phyloP scores from a whole-genome alignment of 2,329 filamentous ascomycete genomes.

The Penicillium sp. region DNA sequence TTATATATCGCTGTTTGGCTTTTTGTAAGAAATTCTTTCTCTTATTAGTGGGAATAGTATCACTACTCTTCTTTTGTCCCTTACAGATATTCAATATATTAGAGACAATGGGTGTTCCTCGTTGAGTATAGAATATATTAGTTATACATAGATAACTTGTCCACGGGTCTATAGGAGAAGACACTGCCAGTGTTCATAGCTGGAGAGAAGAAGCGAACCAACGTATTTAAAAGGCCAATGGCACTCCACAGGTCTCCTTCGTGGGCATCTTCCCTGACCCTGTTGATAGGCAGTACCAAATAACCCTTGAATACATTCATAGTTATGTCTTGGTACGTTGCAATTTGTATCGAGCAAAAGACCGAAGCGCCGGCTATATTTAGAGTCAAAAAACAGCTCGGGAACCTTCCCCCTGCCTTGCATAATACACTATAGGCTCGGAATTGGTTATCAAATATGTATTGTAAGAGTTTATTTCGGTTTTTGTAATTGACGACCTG shows the following conservation, averaged over 20 bases:
- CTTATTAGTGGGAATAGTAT: constrained; percentile 9
- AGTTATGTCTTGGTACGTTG: neutral
- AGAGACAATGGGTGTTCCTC: neutral
- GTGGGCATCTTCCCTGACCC: neutral
- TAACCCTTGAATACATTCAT: neutral
- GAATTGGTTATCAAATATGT: neutral
- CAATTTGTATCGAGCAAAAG: neutral
- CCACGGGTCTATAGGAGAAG: neutral
- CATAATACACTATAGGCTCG: neutral
- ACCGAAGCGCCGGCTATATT: neutral
- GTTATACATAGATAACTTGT: neutral
- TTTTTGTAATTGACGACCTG: neutral
- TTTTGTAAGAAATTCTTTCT: constrained; percentile 7
- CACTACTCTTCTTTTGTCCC: constrained; percentile 12
- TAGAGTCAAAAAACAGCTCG: neutral
- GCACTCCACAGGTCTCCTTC: neutral
- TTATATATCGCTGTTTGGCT: constrained; percentile 8
- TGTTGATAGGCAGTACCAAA: neutral
- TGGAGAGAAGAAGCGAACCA: neutral
- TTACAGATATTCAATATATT: neutral
- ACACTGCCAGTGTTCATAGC: neutral
- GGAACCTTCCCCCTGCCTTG: neutral
- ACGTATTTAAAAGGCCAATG: neutral
- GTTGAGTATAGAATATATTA: neutral
- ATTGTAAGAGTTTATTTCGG: neutral